Conservation (phyloP, 2,329 filamentous ascomycete species). For the Penicillium rolfsii region DNA sequence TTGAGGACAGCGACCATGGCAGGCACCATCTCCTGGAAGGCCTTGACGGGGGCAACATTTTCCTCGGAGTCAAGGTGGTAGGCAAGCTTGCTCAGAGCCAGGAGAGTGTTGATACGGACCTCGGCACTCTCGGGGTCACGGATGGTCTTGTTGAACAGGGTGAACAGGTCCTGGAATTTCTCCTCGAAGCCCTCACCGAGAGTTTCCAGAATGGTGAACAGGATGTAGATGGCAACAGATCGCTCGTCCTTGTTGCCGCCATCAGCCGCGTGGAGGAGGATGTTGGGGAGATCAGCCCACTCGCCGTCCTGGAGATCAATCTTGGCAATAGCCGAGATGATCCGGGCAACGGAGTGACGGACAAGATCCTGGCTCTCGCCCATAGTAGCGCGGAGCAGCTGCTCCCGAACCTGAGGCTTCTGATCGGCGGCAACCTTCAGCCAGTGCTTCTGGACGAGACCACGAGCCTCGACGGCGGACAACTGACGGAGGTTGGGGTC, state of each 20-base stretch:
- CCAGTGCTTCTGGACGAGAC: slow-evolving; percentile 87
- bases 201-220: slow-evolving; percentile 88
- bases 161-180: slow-evolving; percentile 77
- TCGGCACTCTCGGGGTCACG: slow-evolving; percentile 87
- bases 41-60: slow-evolving; percentile 70
- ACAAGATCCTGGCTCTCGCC: slow-evolving; percentile 76
- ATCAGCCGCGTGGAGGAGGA: slow-evolving; percentile 77
- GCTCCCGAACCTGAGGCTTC: slow-evolving; percentile 77
- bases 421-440: slow-evolving; percentile 70
- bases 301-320: slow-evolving; percentile 85
- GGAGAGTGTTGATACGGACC: slow-evolving; percentile 91
- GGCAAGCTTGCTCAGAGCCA: slow-evolving; percentile 83
- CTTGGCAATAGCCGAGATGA: slow-evolving; percentile 84
- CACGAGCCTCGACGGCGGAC: slow-evolving; percentile 85
- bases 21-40: slow-evolving; percentile 80
- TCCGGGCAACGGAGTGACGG: slow-evolving; percentile 83
- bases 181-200: slow-evolving; percentile 83
- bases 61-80: slow-evolving; percentile 88
- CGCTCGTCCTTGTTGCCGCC: slow-evolving; percentile 76
- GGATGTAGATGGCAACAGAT: slow-evolving; percentile 89
- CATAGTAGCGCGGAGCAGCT: slow-evolving; percentile 81
- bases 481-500: slow-evolving; percentile 77
- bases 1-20: slow-evolving; percentile 89
- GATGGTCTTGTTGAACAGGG: slow-evolving; percentile 83
- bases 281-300: slow-evolving; percentile 78